Evolutionary conservation across 2,329 filamentous ascomycete genomes (phyloP).

Genomic region (Aspergillus sp.): DNA sequence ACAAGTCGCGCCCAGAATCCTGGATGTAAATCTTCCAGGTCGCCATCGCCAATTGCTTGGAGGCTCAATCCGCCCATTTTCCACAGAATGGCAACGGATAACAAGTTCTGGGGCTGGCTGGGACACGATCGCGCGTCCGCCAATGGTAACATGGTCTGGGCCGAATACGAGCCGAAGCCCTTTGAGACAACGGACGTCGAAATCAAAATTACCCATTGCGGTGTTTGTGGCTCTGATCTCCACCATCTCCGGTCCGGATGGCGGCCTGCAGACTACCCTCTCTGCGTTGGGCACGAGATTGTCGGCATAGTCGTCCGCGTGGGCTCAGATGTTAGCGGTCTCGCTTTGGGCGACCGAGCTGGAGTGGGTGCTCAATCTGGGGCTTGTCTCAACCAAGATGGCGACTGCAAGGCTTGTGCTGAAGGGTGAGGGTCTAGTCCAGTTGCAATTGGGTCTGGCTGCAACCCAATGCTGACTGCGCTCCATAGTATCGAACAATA

Average conservation of each 20-base stretch:
- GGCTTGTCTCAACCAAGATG: slow-evolving; percentile 48
- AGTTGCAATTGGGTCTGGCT: no score
- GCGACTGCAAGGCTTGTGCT: slow-evolving; percentile 40
- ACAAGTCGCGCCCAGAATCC: no score
- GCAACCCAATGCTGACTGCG: no score
- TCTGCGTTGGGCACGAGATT: slow-evolving; percentile 65
- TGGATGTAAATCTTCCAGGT: no score
- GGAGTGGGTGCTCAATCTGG: slow-evolving; percentile 62
- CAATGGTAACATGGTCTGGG: no score
- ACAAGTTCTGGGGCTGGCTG: no score
- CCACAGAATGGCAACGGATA: no score
- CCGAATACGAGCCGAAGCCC: slow-evolving; percentile 59
- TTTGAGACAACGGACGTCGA: slow-evolving; percentile 66
- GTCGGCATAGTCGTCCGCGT: slow-evolving; percentile 60
- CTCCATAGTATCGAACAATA: slow-evolving; percentile 30
- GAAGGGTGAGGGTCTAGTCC: no score
- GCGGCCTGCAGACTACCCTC: slow-evolving; percentile 37
- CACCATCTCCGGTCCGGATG: slow-evolving; percentile 56
- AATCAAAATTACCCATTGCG: slow-evolving; percentile 63
- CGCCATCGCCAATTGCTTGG: no score
- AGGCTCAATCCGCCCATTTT: no score
- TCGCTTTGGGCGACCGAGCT: slow-evolving; percentile 36
- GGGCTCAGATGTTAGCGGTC: slow-evolving; percentile 44
- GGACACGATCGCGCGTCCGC: no score
- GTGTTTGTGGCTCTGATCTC: slow-evolving; percentile 63